Conservation (phyloP, 2,329 filamentous ascomycete species). For the Penicillium sp. region DNA sequence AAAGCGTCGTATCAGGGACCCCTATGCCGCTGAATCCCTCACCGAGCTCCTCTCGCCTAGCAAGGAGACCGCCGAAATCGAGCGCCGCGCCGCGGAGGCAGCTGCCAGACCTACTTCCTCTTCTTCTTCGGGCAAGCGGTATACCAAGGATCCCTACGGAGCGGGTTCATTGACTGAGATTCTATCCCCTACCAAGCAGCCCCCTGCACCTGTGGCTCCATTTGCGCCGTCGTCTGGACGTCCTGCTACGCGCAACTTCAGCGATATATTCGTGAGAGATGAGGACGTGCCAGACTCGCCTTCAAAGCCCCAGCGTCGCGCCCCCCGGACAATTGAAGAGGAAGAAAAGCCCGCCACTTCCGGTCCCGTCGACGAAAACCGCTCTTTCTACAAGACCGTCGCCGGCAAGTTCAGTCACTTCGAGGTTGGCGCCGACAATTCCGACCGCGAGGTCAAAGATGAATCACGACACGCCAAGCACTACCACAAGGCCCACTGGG, state of each 20-base stretch:
- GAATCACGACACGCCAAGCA: constrained; percentile 28
- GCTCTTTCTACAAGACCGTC: constrained; percentile 56
- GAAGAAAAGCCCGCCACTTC: background rate
- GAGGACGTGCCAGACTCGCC: constrained; percentile 35
- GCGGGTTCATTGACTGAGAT: constrained; percentile 63
- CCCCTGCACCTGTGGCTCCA: constrained; percentile 54
- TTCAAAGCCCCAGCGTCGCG: constrained; percentile 24
- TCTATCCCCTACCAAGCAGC: constrained; percentile 56
- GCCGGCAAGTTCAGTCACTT: constrained; percentile 74
- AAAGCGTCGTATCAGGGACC: constrained; percentile 44
- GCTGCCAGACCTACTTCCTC: constrained; percentile 20
- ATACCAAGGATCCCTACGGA: constrained; percentile 37
- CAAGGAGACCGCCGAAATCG: constrained; percentile 40
- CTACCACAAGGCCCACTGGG: constrained; percentile 70
- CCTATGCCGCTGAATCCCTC: constrained; percentile 53
- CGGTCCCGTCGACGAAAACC: constrained; percentile 30
- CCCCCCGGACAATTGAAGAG: constrained; percentile 1
- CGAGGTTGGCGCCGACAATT: constrained; percentile 34
- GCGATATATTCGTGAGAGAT: constrained; percentile 63
- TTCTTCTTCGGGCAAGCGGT: constrained; percentile 32
- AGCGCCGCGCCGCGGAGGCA: constrained; percentile 15
- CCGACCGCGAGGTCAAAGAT: constrained; percentile 27
- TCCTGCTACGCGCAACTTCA: constrained; percentile 62
- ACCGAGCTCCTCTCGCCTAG: constrained; percentile 66
- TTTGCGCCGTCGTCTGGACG: constrained; percentile 62